Evolutionary conservation across 305 asterid species (phyloP).

Genomic region (Fraxinus baroniana): DNA sequence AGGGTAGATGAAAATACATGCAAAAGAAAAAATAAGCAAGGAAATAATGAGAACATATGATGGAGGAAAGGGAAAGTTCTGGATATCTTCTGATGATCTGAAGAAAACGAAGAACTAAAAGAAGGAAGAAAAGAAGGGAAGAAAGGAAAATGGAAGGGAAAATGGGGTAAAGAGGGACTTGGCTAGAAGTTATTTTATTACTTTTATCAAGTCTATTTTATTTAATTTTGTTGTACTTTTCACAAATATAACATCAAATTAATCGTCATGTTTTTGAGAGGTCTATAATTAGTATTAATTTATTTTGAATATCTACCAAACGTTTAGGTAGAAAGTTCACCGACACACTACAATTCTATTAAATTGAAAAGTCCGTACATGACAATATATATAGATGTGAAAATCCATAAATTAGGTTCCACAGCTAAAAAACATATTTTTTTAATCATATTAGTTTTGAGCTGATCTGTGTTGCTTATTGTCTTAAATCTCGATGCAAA

Average conservation of each 20-base stretch:
- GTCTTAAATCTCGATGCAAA: neutral
- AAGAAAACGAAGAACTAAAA: neutral
- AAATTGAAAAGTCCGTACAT: neutral
- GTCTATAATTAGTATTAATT: neutral
- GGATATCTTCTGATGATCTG: neutral
- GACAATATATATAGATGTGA: neutral
- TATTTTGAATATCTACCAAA: neutral
- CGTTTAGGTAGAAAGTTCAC: neutral
- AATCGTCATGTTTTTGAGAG: neutral
- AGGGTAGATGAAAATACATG: neutral
- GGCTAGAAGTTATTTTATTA: neutral
- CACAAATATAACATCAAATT: neutral
- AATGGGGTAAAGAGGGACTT: neutral
- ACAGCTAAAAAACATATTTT: neutral
- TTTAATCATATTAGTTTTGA: neutral
- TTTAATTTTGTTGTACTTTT: neutral
- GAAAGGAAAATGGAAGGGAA: neutral
- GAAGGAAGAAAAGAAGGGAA: neutral
- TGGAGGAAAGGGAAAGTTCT: neutral
- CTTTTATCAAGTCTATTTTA: neutral
- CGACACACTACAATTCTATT: neutral
- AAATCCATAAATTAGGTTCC: slow-evolving; percentile 1
- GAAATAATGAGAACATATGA: neutral
- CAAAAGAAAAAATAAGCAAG: neutral
- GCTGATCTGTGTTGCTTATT: neutral